A percentile compares a stretch with the other conserved stretches of the same genome.
Conservation (phyloP, 1,139 yeast species). For the Blastobotrys proliferans region DNA sequence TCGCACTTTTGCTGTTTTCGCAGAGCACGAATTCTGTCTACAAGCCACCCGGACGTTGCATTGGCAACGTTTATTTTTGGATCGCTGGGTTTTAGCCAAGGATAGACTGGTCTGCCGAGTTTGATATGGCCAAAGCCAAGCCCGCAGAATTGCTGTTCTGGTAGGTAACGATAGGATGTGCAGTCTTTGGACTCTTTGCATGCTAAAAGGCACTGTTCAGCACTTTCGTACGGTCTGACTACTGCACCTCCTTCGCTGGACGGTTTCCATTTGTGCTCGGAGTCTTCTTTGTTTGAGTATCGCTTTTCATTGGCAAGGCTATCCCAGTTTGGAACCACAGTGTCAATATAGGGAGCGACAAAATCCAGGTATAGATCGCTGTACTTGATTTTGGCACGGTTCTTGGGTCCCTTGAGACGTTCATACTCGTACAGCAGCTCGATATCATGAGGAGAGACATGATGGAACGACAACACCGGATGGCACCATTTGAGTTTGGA, state of each 20-base stretch:
- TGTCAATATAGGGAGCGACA: conserved; percentile 30
- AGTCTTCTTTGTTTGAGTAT: conserved; percentile 14
- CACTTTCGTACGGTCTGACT: conserved; percentile 21
- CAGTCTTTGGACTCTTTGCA: conserved; percentile 26
- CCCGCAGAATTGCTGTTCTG: conserved; percentile 20
- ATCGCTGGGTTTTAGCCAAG: not conserved
- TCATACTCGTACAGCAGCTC: conserved; percentile 38
- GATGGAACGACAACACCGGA: conserved; percentile 37
- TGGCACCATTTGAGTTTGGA: conserved; percentile 29
- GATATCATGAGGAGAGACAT: conserved; percentile 32
- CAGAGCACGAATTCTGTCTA: conserved; percentile 28
- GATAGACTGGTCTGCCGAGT: conserved; percentile 19
- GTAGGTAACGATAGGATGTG: conserved; percentile 26
- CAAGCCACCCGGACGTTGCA: conserved; percentile 29
- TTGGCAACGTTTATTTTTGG: not conserved
- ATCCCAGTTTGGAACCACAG: conserved; percentile 29
- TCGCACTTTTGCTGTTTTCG: conserved; percentile 2
- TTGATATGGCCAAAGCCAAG: conserved; percentile 15
- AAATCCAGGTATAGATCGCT: conserved; percentile 35
- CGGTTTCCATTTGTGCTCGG: conserved; percentile 8
- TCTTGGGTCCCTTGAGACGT: conserved; percentile 21
- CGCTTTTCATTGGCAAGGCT: conserved; percentile 24
- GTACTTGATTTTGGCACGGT: conserved; percentile 24
- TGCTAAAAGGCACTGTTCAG: conserved; percentile 24
- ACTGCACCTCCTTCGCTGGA: conserved; percentile 11